phyloP scores from a whole-genome alignment of 805 yeast genomes.

The Candida ipomoeae region DNA sequence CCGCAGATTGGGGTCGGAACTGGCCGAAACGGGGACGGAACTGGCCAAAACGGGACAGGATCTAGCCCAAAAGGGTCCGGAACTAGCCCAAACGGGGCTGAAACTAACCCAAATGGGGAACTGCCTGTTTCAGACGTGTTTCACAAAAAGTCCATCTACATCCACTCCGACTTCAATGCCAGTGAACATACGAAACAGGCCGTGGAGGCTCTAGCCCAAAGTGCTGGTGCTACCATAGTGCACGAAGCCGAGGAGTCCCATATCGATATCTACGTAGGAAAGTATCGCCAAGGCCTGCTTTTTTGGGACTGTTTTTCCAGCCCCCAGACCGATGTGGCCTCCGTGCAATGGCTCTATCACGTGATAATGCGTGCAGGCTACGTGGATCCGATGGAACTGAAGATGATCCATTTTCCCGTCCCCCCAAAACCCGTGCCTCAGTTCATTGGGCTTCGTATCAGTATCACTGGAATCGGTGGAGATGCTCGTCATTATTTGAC shows the following conservation, averaged over 20 bases:
- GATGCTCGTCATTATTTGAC: conserved; percentile 75
- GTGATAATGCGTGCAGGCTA: conserved; percentile 54
- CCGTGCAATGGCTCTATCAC: conserved; percentile 70
- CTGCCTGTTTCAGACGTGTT: not conserved
- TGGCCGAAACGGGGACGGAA: not conserved
- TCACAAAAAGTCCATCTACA: conserved; percentile 41
- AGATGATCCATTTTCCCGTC: conserved; percentile 68
- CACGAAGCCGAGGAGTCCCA: conserved; percentile 15
- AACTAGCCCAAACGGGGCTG: not conserved
- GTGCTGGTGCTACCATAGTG: conserved; percentile 52
- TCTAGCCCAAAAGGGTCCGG: not conserved
- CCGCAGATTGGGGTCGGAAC: not conserved
- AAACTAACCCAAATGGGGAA: not conserved
- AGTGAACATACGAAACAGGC: conserved; percentile 39
- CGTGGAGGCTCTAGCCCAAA: conserved; percentile 41
- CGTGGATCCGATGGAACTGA: conserved; percentile 48
- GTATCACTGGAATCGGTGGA: conserved; percentile 80
- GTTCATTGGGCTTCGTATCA: conserved; percentile 51
- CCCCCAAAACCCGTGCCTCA: conserved; percentile 49
- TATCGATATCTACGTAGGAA: conserved; percentile 53
- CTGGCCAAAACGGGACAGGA: not conserved
- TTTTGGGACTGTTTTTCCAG: conserved; percentile 45
- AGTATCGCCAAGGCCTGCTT: conserved; percentile 54
- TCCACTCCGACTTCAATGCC: conserved; percentile 55
- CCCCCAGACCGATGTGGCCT: conserved; percentile 48